A percentile compares a stretch with the other conserved stretches of the same genome.
These are phyloP conservation scores for Ceratopteris richardii DNA, from an alignment of 75 land plant species.

Conservation along the genomic window DNA sequence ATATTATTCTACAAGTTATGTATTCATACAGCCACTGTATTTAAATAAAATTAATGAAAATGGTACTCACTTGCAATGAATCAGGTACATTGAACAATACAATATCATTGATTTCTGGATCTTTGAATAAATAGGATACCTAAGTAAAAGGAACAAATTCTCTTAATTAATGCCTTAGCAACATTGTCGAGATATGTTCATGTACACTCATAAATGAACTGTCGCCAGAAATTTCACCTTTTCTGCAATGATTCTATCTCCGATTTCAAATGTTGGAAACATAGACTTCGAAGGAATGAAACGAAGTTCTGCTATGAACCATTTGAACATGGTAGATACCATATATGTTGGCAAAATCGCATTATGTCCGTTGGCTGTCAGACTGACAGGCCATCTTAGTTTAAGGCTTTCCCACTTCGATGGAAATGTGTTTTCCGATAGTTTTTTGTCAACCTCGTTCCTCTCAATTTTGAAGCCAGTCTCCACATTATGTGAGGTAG, in stretches of 20 bases:
- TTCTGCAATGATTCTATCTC: constrained; percentile 79
- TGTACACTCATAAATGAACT: too few species aligned
- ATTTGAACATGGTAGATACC: constrained; percentile 54
- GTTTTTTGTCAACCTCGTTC: not conserved
- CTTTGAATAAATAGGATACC: constrained; percentile 77
- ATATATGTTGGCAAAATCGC: not conserved
- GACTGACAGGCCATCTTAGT: not conserved
- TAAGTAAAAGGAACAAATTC: constrained; percentile 13
- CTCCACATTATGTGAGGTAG: not conserved
- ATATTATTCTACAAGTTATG: not conserved
- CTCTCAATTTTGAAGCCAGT: not conserved
- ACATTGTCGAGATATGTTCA: too few species aligned
- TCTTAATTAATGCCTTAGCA: too few species aligned
- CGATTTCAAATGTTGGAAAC: constrained; percentile 92
- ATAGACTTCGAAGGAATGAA: constrained; percentile 85
- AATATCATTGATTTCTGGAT: constrained; percentile 72
- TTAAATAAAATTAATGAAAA: not conserved
- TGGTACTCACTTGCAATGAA: constrained; percentile 44
- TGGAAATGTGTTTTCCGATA: not conserved
- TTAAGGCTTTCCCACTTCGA: constrained; percentile 2
- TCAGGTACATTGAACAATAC: constrained; percentile 87
- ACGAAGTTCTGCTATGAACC: constrained; percentile 77
- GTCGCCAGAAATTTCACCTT: constrained; percentile 37
- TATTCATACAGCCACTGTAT: not conserved
- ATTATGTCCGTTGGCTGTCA: not conserved